Evolutionary conservation across 495 filamentous ascomycete genomes (phyloP), one percentile per base, ranked within the genome.

Genomic region (Penicillium malachiteum): DNA sequence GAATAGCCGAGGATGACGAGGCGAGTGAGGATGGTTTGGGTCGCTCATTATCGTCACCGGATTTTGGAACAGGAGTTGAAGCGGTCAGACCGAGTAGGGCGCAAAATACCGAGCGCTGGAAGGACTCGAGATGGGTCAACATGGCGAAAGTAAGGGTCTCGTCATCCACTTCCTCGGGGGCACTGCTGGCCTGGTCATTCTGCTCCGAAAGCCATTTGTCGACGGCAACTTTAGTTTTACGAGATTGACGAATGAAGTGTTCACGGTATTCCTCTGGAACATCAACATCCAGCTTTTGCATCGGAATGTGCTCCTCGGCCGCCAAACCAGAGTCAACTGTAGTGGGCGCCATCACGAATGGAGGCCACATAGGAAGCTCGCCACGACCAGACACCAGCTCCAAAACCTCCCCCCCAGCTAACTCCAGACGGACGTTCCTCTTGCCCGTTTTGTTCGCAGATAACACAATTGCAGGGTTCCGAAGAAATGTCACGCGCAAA

Each of bases 391-490:
- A 92, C 6, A 96, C 91, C 58, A 90, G 83, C 71, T 99, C 94
- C 21, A 99, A 77, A 7, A 97, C 90, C 59, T 97, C 95, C 1
- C 93, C n/a, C 92, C 95, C 95, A 99, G 59, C 90, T 92, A n/a
- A 97, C 77, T 2, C 92, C 92, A 34, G 80, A 73, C 40, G 80
- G 80, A 2, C 77, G 76, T 45, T 86, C 73, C 16, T 75, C 73
- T 12, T 76, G 58, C 16, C 79, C 73, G 5, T 76, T 80, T 26
- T 79, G 79, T 39, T 88, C 79, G 62, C 92, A 97, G 78, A 96
- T 87, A 44, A 89, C 70, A 69, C 92, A 93, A 17, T 71, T 70
- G 67, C 92, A 97, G 3, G 81, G 85, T 55, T 96, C 86, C 0
- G 85, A 86, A 0, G 90, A 88, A 34, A 99, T 87, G 60, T 97